Evolutionary conservation across 2,329 filamentous ascomycete species (phyloP).

Genomic region (Hypoxylon sp.): DNA sequence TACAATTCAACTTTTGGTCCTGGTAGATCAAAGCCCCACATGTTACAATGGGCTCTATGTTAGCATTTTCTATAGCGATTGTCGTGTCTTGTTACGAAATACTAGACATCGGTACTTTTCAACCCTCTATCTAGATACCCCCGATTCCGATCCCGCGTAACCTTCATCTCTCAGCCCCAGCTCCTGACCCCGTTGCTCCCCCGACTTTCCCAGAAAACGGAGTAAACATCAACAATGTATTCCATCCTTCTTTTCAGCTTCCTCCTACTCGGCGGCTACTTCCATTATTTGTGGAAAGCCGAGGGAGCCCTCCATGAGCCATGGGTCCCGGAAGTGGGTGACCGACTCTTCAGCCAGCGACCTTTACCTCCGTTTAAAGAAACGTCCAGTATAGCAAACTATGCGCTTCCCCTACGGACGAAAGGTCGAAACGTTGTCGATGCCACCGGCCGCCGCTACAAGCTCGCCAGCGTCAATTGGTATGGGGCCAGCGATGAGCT

Average conservation of each 20-base stretch:
- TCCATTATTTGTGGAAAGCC: constrained; percentile 62
- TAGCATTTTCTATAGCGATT: constrained; percentile 30
- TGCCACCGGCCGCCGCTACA: constrained; percentile 68
- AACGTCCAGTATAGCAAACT: constrained; percentile 62
- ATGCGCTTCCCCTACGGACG: constrained; percentile 71
- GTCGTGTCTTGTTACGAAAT: constrained; percentile 38
- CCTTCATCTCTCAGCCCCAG: neutral
- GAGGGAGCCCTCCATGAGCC: constrained; percentile 61
- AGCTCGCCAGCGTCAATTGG: constrained; percentile 77
- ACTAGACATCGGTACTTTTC: constrained; percentile 27
- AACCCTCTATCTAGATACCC: constrained; percentile 28
- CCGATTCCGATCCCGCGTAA: constrained; percentile 7
- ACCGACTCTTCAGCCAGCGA: constrained; percentile 63
- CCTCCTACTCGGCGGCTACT: constrained; percentile 57
- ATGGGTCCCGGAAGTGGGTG: constrained; percentile 66
- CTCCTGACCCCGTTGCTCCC: constrained; percentile 2
- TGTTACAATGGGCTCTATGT: constrained; percentile 45
- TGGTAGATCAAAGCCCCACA: constrained; percentile 23
- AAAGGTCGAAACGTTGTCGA: constrained; percentile 74
- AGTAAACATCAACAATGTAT: constrained; percentile 47
- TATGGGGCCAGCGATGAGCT: constrained; percentile 78
- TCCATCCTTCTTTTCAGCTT: constrained; percentile 57
- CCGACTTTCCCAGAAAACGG: constrained; percentile 2
- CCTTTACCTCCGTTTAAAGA: constrained; percentile 63
- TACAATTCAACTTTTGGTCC: constrained; percentile 21